phyloP scores from a whole-genome alignment of 1,139 yeast species.

The Yarrowia galli region DNA sequence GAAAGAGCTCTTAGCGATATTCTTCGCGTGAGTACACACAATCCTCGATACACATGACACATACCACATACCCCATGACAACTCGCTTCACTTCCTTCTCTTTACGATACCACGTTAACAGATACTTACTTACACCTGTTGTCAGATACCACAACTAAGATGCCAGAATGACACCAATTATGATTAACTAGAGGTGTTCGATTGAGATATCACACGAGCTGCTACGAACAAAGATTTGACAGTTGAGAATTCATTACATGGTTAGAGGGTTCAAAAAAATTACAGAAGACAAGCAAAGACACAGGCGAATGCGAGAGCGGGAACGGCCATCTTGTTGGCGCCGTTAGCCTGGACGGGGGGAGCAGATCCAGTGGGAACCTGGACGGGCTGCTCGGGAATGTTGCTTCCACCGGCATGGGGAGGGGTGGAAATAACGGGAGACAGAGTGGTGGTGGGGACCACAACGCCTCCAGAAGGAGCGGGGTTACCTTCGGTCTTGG shows the following conservation, averaged over 20 bases:
- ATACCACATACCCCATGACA: too few relatives aligned
- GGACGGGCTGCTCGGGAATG: constrained; percentile 25
- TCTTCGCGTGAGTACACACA: too few relatives aligned
- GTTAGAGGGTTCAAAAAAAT: background rate
- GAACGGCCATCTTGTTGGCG: constrained; percentile 36
- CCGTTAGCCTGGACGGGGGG: constrained; percentile 35
- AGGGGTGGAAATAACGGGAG: constrained; percentile 12
- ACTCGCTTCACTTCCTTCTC: too few relatives aligned
- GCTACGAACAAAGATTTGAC: background rate
- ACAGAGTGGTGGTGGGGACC: constrained; percentile 1
- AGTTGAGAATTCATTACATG: too few relatives aligned
- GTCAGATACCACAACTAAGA: too few relatives aligned
- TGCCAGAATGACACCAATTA: too few relatives aligned
- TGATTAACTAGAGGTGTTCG: too few relatives aligned
- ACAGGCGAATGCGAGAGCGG: constrained; percentile 30
- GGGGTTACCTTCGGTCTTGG: constrained; percentile 1
- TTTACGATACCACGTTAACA: too few relatives aligned
- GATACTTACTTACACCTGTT: too few relatives aligned
- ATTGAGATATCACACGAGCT: too few relatives aligned
- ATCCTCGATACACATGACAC: too few relatives aligned
- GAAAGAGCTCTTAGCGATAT: too few relatives aligned
- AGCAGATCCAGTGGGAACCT: constrained; percentile 16
- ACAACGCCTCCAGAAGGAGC: constrained; percentile 8
- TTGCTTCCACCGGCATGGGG: constrained; percentile 10
- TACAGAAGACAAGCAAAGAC: constrained; percentile 30